phyloP scores from a whole-genome alignment of 768 basidiomycete species.

The Lactarius pseudohatsudake region DNA sequence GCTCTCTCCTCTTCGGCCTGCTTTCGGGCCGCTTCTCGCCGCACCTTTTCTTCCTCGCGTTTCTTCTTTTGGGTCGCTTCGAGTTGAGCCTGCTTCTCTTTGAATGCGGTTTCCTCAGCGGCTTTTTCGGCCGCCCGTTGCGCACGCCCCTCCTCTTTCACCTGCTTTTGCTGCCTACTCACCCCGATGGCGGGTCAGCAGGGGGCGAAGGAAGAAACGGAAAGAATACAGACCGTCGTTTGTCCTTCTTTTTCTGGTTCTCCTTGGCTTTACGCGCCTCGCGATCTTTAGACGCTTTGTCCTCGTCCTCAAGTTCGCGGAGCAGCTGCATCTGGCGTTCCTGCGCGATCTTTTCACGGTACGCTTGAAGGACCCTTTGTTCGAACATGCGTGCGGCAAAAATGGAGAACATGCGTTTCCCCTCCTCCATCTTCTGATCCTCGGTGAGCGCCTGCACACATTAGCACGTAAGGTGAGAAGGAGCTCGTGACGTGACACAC shows the following conservation, averaged over 20 bases:
- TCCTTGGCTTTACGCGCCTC: slow-evolving; percentile 92
- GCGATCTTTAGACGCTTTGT: slow-evolving; percentile 78
- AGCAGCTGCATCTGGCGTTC: slow-evolving; percentile 92
- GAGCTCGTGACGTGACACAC: slow-evolving; percentile 12
- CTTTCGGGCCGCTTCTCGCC: slow-evolving; percentile 73
- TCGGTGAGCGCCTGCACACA: slow-evolving; percentile 73
- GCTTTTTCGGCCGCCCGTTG: slow-evolving; percentile 81
- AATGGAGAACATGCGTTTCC: slow-evolving; percentile 99
- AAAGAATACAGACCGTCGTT: slow-evolving; percentile 68
- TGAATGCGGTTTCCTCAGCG: slow-evolving; percentile 77
- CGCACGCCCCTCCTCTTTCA: slow-evolving; percentile 90
- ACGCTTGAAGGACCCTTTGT: slow-evolving; percentile 94
- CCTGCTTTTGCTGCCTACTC: slow-evolving; percentile 81
- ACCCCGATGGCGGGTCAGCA: slow-evolving; percentile 6
- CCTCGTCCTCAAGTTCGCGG: slow-evolving; percentile 94
- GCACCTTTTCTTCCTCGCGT: slow-evolving; percentile 82
- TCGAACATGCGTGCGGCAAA: slow-evolving; percentile 99
- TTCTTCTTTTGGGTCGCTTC: slow-evolving; percentile 82
- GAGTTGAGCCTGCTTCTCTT: slow-evolving; percentile 70
- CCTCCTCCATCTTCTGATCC: slow-evolving; percentile 98
- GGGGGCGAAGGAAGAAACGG: slow-evolving; percentile 17
- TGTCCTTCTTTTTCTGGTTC: slow-evolving; percentile 99
- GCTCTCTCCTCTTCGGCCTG: slow-evolving; percentile 80
- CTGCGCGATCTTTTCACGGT: slow-evolving; percentile 94
- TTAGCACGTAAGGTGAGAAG: slow-evolving; percentile 23